Evolutionary conservation across 371 early-diverging fungal species (phyloP).

Genomic region (Paramicrosporidium saccamoebae): DNA sequence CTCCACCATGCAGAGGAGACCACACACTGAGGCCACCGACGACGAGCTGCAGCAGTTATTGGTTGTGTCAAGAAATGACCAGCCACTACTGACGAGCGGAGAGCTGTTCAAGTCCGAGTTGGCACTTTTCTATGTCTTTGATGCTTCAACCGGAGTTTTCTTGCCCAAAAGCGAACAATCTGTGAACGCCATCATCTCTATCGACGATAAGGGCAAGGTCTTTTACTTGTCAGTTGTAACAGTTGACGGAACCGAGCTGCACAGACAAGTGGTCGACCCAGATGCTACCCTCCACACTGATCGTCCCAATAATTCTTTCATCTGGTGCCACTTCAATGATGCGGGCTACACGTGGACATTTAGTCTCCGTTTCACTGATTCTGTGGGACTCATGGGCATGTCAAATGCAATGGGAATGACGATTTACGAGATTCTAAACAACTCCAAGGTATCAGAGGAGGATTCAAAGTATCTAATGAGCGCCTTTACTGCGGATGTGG

Average conservation of each 20-base stretch:
- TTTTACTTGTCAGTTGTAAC: slow-evolving; percentile 14
- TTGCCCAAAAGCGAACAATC: slow-evolving; percentile 7
- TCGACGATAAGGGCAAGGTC: slow-evolving; percentile 3
- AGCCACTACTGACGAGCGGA: slow-evolving; percentile 2
- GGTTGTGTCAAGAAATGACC: slow-evolving; percentile 4
- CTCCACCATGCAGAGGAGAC: slow-evolving; percentile 12
- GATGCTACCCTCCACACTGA: slow-evolving; percentile 36
- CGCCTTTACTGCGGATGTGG: slow-evolving; percentile 23
- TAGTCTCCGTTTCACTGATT: slow-evolving; percentile 15
- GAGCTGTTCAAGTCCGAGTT: slow-evolving; percentile 1
- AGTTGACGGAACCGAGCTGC: slow-evolving; percentile 7
- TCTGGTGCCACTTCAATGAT: slow-evolving; percentile 16
- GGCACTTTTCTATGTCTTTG: slow-evolving; percentile 10
- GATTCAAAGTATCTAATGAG: slow-evolving; percentile 22
- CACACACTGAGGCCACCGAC: slow-evolving; percentile 14
- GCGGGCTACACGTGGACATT: slow-evolving; percentile 16
- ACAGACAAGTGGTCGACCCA: slow-evolving; percentile 20
- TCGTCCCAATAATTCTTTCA: slow-evolving; percentile 13
- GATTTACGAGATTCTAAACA: slow-evolving; percentile 19
- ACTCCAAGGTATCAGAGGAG: slow-evolving; percentile 8
- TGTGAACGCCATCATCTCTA: slow-evolving; percentile 10
- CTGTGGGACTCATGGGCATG: slow-evolving; percentile 9
- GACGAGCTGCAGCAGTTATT: slow-evolving; percentile 14
- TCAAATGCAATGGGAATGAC: slow-evolving; percentile 17
- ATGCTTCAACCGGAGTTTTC: slow-evolving; percentile 10